phyloP scores from a whole-genome alignment of 768 basidiomycete species.

The Stropharia rugosoannulata region DNA sequence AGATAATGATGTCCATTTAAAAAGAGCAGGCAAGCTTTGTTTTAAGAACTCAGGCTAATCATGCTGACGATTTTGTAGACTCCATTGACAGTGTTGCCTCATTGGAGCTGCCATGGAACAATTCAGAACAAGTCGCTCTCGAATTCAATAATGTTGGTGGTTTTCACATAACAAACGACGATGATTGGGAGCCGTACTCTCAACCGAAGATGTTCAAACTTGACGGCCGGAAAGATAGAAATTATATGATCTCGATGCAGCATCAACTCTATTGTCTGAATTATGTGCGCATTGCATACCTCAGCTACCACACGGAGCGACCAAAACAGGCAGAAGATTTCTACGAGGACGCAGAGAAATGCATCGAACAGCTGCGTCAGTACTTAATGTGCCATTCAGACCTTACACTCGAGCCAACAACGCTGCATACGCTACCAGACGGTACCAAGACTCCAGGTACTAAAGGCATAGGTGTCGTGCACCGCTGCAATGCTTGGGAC shows the following conservation, averaged over 20 bases:
- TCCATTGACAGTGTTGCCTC: no score
- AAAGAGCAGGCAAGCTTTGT: background rate
- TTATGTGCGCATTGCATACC: conserved; percentile 1
- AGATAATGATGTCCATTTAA: no score
- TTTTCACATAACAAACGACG: background rate
- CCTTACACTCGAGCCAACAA: conserved; percentile 6
- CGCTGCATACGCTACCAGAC: background rate
- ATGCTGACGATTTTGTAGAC: background rate
- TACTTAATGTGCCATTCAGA: conserved; percentile 1
- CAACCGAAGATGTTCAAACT: background rate
- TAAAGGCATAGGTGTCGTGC: conserved; percentile 1
- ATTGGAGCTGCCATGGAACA: background rate
- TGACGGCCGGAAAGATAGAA: background rate
- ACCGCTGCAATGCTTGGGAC: conserved; percentile 3
- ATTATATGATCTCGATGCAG: conserved; percentile 4
- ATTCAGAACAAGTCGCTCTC: background rate
- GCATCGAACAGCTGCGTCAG: conserved; percentile 9
- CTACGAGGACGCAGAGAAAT: conserved; percentile 5
- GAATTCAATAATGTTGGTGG: conserved; percentile 1
- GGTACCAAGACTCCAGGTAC: background rate
- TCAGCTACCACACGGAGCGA: background rate
- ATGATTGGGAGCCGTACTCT: background rate
- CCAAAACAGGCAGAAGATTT: background rate
- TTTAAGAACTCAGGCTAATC: background rate
- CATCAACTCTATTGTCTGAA: conserved; percentile 8